A percentile compares a stretch with the other conserved stretches of the same genome.
phyloP scores from a whole-genome alignment of 306 rosid genomes.

The Castanospermum australe region DNA sequence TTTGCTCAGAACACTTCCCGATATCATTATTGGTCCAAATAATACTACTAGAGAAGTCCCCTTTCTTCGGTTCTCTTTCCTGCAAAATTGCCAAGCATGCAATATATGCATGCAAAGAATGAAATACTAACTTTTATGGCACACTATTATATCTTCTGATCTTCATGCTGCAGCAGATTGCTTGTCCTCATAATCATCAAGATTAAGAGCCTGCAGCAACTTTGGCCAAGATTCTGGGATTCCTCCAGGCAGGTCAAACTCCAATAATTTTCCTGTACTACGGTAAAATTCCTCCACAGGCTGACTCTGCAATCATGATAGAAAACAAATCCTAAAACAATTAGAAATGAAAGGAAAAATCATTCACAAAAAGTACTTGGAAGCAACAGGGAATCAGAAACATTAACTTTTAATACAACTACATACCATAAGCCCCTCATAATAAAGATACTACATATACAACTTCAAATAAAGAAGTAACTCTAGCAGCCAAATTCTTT shows the following conservation, averaged over 20 bases:
- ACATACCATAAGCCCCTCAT: neutral
- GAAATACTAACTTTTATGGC: constrained; percentile 40
- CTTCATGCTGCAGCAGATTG: constrained; percentile 72
- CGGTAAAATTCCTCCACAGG: constrained; percentile 89
- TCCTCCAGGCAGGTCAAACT: constrained; percentile 95
- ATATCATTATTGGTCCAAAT: constrained; percentile 25
- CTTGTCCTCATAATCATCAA: constrained; percentile 76
- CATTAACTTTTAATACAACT: neutral
- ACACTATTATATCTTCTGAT: constrained; percentile 29
- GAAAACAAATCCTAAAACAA: constrained; percentile 7
- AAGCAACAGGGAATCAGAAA: constrained; percentile 8
- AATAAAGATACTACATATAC: neutral
- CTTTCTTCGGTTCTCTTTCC: constrained; percentile 24
- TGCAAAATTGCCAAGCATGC: constrained; percentile 57
- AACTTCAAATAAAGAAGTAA: neutral
- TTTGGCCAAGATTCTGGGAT: constrained; percentile 97
- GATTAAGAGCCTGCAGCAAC: constrained; percentile 82
- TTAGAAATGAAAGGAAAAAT: neutral
- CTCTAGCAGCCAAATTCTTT: neutral
- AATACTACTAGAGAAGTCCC: constrained; percentile 26
- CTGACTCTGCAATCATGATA: constrained; percentile 60
- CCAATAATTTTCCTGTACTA: constrained; percentile 75
- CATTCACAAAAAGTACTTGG: neutral
- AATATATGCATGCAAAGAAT: constrained; percentile 53
- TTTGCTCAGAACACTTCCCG: constrained; percentile 20